A percentile compares a stretch with the other conserved stretches of the same genome.
Conservation (phyloP, 768 basidiomycete genomes). For the Leccinellum albellum region DNA sequence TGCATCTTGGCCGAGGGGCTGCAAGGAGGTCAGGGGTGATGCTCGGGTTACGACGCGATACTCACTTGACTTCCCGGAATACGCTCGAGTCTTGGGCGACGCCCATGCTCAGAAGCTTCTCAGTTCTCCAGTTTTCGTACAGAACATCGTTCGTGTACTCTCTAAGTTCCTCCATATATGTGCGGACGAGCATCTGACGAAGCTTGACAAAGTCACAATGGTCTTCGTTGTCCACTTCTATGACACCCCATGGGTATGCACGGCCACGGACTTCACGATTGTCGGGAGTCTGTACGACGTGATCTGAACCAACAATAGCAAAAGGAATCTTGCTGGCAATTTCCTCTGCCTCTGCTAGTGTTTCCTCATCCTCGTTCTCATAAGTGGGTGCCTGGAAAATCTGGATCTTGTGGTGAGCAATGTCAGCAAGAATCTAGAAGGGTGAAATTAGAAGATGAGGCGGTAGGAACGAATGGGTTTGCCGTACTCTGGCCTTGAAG, state of each 20-base stretch:
- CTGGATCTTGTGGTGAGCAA: conserved; percentile 91
- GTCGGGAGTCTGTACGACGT: conserved; percentile 74
- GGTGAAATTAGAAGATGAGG: neutral
- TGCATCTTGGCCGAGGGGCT: conserved; percentile 96
- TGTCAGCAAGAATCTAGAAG: conserved; percentile 82
- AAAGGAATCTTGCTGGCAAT: conserved; percentile 98
- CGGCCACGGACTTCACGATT: conserved; percentile 93
- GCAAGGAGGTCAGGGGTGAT: conserved; percentile 14
- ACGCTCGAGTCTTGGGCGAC: conserved; percentile 96
- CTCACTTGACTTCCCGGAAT: conserved; percentile 99
- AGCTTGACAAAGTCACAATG: conserved; percentile 99
- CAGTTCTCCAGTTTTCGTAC: conserved; percentile 98
- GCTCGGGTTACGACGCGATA: conserved; percentile 9
- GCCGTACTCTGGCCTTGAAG: conserved; percentile 86
- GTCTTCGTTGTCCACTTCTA: conserved; percentile 98
- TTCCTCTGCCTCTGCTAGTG: conserved; percentile 94
- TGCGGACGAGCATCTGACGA: conserved; percentile 97
- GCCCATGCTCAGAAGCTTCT: conserved; percentile 96
- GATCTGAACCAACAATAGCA: conserved; percentile 94
- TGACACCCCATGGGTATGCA: conserved; percentile 96
- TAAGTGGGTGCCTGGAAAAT: conserved; percentile 98
- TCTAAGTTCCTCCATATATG: conserved; percentile 98
- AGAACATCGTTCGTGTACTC: conserved; percentile 95
- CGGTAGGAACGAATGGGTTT: neutral
- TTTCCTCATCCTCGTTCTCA: conserved; percentile 98